Percentiles rank a stretch among this genome's conserved stretches.
Conservation (phyloP, 192 early-diverging fungal species). For the Podila clonocystis region DNA sequence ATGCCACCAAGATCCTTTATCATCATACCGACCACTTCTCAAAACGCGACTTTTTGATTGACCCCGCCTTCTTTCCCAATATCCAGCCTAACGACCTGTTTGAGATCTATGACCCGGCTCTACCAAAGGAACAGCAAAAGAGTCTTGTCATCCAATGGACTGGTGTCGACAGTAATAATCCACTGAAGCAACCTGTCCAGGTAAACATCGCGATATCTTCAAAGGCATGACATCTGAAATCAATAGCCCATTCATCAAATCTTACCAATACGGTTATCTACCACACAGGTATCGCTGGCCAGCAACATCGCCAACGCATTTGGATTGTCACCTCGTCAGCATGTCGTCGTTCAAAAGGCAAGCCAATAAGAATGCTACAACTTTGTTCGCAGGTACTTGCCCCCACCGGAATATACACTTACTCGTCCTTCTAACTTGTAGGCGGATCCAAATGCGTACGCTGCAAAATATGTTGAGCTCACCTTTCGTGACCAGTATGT, state of each 20-base stretch:
- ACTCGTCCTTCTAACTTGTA: conserved; percentile 19
- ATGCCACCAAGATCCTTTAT: conserved; percentile 50
- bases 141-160: conserved; percentile 64
- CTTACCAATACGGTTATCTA: neutral
- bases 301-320: conserved; percentile 74
- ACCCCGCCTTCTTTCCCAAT: conserved; percentile 72
- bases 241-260: neutral
- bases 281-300: conserved; percentile 69
- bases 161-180: conserved; percentile 58
- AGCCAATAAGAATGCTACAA: neutral
- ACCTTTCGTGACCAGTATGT: conserved; percentile 92
- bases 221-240: neutral
- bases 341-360: conserved; percentile 74
- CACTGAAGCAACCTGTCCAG: conserved; percentile 67
- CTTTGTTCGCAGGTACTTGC: too few species aligned
- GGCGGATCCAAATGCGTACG: conserved; percentile 72
- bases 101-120: conserved; percentile 61
- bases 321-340: conserved; percentile 64
- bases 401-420: too few species aligned
- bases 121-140: conserved; percentile 29
- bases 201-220: conserved; percentile 41
- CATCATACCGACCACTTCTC: conserved; percentile 69
- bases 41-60: conserved; percentile 72
- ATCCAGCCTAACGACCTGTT: conserved; percentile 72
- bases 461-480: conserved; percentile 87